Conservation (phyloP, 129 eudicot species). For the Pittosporum tobira region DNA sequence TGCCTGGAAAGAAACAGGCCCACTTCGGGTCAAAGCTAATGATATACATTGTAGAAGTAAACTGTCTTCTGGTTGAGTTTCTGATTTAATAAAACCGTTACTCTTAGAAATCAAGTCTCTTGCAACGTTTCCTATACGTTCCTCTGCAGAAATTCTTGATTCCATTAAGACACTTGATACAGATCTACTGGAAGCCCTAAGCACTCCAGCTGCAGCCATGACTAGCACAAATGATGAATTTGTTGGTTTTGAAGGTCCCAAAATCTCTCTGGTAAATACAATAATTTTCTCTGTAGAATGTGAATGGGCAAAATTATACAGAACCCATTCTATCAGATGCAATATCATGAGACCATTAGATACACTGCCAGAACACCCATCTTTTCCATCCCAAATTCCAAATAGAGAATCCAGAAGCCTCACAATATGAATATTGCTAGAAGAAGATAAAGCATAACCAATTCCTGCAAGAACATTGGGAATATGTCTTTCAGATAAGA, state of each 20-base stretch:
- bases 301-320: slow-evolving; percentile 38
- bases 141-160: slow-evolving; percentile 53
- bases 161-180: slow-evolving; percentile 39
- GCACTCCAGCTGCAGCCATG: slow-evolving; percentile 89
- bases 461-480: slow-evolving; percentile 71
- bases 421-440: slow-evolving; percentile 30
- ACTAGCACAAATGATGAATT: slow-evolving; percentile 51
- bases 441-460: slow-evolving; percentile 66
- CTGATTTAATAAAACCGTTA: slow-evolving; percentile 12
- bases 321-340: slow-evolving; percentile 88
- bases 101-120: slow-evolving; percentile 28
- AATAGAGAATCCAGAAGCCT: slow-evolving; percentile 46
- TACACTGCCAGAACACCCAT: slow-evolving; percentile 39
- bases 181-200: slow-evolving; percentile 65
- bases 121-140: slow-evolving; percentile 44
- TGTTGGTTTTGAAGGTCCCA: slow-evolving; percentile 31
- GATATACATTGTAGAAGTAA: slow-evolving; percentile 56
- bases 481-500: slow-evolving; percentile 33
- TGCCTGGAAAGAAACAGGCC: slow-evolving; percentile 40
- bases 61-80: slow-evolving; percentile 16
- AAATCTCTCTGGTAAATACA: slow-evolving; percentile 24
- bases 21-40: slow-evolving; percentile 68
- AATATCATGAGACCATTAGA: slow-evolving; percentile 66
- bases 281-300: slow-evolving; percentile 45
- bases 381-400: slow-evolving; percentile 54